Base-by-base conservation (phyloP, 2,329 filamentous ascomycete species). In the Rutstroemia sp. region DNA sequence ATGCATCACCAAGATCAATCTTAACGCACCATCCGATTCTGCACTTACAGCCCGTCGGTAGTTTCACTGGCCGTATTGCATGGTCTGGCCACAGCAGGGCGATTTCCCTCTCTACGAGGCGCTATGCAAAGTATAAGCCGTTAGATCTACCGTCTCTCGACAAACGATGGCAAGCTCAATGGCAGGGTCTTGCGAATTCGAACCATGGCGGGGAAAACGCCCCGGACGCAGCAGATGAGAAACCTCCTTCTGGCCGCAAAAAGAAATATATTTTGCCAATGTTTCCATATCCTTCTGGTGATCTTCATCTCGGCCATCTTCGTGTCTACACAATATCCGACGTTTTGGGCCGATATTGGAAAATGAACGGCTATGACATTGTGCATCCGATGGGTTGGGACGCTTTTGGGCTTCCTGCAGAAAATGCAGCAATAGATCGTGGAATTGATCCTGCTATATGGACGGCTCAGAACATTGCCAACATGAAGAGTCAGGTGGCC, bases 351-450 rank as follows among this genome's bases (percentile, higher is more conserved):
- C 81, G 91, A 54, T 95, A 86, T 68, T 82, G 85, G 65, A 80
- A 79, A 25, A 83, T 95, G 73, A 83, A 85, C 63, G 90, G 90
- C 16, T 78, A 83, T 63, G 73, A 87, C 55, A 89, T 95, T 34
- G 72, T 95, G 53, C 81, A 95, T 61, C 89, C 91, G n/a, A 95
- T 95, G 80, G 91, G 91, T 10, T 96, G 91, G 90, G 91, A 96
- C 75, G 88, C 89, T 5, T 95, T 96, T 73, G 91, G 91, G 2
- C 75, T 96, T 56, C 91, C 91, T 10, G 91, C 91, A 45, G 91
- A 96, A 71, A 96, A 96, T 73, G 91, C 91, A 17, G 91, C 91
- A 8, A 87, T 95, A 57, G 89, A 95, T 72, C 77, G 87, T 60
- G 88, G 89, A 12, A 78, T 92, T 58, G 82, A 88, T 66, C 90